Evolutionary conservation across 2,329 filamentous ascomycete genomes (phyloP).

Genomic region (Fusarium scirpi): DNA sequence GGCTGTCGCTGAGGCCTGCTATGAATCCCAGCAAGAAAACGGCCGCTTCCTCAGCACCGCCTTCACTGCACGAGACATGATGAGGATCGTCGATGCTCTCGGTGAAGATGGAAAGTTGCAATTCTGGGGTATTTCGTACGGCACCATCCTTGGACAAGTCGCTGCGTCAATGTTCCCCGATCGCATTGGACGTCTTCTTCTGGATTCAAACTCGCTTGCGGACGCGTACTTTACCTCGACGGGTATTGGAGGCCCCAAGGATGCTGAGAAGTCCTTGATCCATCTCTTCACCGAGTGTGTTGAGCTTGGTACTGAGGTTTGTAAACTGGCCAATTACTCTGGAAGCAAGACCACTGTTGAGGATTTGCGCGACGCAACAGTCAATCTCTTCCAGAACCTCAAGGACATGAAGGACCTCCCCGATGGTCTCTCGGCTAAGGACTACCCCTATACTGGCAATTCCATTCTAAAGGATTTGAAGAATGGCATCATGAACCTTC

Average conservation of each 20-base stretch:
- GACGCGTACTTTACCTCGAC: constrained; percentile 24
- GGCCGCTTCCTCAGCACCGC: constrained; percentile 50
- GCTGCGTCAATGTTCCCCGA: constrained; percentile 43
- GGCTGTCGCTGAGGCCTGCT: constrained; percentile 40
- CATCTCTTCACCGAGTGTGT: constrained; percentile 34
- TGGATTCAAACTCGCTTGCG: constrained; percentile 38
- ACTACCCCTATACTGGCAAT: constrained; percentile 22
- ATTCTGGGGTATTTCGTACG: constrained; percentile 51
- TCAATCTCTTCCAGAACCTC: constrained; percentile 20
- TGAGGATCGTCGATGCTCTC: constrained; percentile 55
- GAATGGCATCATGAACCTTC: constrained; percentile 18
- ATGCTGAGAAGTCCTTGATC: constrained; percentile 24
- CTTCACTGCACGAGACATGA: constrained; percentile 55
- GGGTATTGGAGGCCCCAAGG: constrained; percentile 20
- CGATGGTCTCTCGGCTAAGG: constrained; percentile 4
- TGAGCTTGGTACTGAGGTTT: constrained; percentile 21
- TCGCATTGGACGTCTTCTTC: constrained; percentile 38
- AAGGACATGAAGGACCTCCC: constrained; percentile 2
- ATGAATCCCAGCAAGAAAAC: constrained; percentile 38
- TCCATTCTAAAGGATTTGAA: constrained; percentile 20
- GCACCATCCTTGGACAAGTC: constrained; percentile 39
- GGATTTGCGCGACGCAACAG: constrained; percentile 12
- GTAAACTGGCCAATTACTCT: constrained; percentile 29
- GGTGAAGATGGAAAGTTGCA: constrained; percentile 51
- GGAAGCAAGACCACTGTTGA: constrained; percentile 23